Evolutionary conservation across 805 yeast species (phyloP).

Genomic region (Lipomyces yamadae): DNA sequence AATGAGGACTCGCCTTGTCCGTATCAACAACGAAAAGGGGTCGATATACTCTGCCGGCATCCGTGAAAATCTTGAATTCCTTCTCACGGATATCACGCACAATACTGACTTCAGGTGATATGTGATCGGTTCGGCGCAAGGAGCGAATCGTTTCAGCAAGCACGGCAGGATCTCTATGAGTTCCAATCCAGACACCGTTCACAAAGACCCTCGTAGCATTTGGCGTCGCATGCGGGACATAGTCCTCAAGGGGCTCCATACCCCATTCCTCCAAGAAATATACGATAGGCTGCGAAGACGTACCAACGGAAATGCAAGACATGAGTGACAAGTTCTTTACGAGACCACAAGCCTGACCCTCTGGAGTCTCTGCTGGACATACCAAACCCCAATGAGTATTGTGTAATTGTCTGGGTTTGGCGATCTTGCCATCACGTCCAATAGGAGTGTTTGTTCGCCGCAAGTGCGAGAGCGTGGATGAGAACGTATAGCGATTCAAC

Average conservation of each 20-base stretch:
- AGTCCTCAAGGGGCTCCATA: conserved; percentile 96
- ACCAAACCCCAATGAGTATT: conserved; percentile 99
- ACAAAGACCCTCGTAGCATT: conserved; percentile 93
- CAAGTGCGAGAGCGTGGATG: conserved; percentile 97
- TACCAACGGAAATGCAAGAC: conserved; percentile 98
- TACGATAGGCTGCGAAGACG: conserved; percentile 93
- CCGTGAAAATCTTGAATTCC: conserved; percentile 94
- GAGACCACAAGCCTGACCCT: conserved; percentile 99
- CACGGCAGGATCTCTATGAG: conserved; percentile 93
- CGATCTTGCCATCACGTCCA: conserved; percentile 98
- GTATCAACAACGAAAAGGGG: conserved; percentile 94
- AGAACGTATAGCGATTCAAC: conserved; percentile 94
- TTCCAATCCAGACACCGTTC: conserved; percentile 99
- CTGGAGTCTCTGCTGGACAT: conserved; percentile 99
- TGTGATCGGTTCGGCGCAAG: conserved; percentile 92
- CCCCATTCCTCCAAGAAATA: conserved; percentile 98
- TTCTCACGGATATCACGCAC: conserved; percentile 96
- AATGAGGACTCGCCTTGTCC: conserved; percentile 53
- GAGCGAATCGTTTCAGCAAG: conserved; percentile 88
- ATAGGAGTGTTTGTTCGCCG: conserved; percentile 99
- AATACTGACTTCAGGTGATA: conserved; percentile 93
- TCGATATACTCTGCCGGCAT: conserved; percentile 98
- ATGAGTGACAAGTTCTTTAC: conserved; percentile 94
- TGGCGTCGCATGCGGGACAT: conserved; percentile 88
- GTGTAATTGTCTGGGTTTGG: conserved; percentile 98